Conservation (phyloP, 2,329 filamentous ascomycete species). For the Calonectria naviculata region DNA sequence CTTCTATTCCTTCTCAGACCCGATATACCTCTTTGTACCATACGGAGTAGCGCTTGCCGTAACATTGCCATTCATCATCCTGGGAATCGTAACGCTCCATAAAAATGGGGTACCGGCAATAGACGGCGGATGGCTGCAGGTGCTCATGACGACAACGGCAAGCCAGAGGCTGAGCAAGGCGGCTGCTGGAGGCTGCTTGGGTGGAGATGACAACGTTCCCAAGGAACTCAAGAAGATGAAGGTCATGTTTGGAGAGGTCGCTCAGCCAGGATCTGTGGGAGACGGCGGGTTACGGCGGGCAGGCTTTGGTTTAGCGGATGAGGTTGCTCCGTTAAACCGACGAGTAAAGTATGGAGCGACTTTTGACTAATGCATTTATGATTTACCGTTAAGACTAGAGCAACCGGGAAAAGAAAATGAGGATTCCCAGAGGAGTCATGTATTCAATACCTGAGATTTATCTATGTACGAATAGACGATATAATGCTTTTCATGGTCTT, state of each 20-base stretch:
- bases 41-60: not conserved
- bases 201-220: not conserved
- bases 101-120: not conserved
- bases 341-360: no score
- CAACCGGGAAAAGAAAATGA: no score
- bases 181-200: not conserved
- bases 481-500: no score
- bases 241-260: not conserved
- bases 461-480: no score
- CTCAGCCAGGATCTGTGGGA: not conserved
- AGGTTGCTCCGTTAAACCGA: no score
- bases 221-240: not conserved
- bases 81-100: not conserved
- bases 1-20: not conserved
- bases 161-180: not conserved
- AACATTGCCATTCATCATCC: not conserved
- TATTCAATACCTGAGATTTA: no score
- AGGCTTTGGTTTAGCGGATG: no score
- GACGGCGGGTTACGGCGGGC: no score
- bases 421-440: no score
- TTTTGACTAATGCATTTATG: no score
- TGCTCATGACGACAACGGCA: conserved; percentile 8
- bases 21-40: not conserved
- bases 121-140: not conserved
- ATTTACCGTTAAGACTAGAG: no score